Conservation (phyloP, 2,329 filamentous ascomycete genomes). For the Claviceps sp. region DNA sequence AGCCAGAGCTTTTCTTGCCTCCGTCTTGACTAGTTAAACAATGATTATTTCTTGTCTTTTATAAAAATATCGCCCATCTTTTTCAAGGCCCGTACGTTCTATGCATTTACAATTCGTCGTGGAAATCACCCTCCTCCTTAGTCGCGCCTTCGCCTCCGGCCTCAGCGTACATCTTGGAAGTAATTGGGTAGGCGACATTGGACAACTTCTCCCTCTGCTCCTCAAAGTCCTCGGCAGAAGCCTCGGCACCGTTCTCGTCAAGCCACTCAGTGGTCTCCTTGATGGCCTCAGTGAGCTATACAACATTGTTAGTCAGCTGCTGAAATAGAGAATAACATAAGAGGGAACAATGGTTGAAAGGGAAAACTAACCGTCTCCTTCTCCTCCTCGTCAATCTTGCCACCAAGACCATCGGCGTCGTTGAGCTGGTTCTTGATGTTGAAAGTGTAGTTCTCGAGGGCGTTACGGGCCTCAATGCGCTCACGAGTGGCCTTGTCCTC, state of each 20-base stretch:
- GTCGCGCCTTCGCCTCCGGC: slow-evolving; percentile 39
- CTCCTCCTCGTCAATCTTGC: slow-evolving; percentile 97
- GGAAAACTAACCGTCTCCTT: slow-evolving; percentile 68
- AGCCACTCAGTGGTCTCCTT: slow-evolving; percentile 97
- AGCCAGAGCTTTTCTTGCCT: slow-evolving; percentile 5
- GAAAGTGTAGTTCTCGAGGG: slow-evolving; percentile 98
- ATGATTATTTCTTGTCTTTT: not conserved
- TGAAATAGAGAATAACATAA: not conserved
- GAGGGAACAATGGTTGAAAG: slow-evolving; percentile 3
- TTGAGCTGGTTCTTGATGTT: slow-evolving; percentile 98
- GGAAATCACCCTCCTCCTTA: slow-evolving; percentile 59
- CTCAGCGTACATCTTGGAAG: slow-evolving; percentile 82
- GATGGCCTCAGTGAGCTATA: slow-evolving; percentile 73
- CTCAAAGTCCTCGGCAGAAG: slow-evolving; percentile 87
- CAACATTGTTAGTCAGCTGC: slow-evolving; percentile 23
- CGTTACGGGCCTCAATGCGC: slow-evolving; percentile 92
- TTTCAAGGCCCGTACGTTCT: slow-evolving; percentile 10
- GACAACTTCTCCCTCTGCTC: slow-evolving; percentile 99
- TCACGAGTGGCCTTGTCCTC: slow-evolving; percentile 97
- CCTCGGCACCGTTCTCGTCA: slow-evolving; percentile 80
- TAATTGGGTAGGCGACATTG: slow-evolving; percentile 94
- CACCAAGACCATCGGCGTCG: slow-evolving; percentile 89
- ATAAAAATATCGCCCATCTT: slow-evolving; percentile 4
- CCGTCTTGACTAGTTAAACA: not conserved
- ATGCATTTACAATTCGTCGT: slow-evolving; percentile 65